Percentiles rank a stretch among this genome's conserved stretches.
phyloP scores from a whole-genome alignment of 2,329 filamentous ascomycete species.

The Eutypa lata region DNA sequence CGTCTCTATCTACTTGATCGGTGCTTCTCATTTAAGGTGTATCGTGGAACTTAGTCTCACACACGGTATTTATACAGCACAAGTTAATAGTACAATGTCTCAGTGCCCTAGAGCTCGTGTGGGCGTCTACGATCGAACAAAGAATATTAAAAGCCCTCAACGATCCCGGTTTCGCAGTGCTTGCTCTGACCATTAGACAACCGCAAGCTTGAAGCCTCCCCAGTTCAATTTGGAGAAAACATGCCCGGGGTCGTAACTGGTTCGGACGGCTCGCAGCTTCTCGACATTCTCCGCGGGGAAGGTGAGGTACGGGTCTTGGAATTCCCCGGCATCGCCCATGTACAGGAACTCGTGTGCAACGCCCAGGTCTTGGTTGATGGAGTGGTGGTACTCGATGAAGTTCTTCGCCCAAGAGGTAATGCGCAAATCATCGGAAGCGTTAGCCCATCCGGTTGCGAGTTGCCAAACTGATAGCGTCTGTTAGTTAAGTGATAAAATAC shows the following conservation, averaged over 20 bases:
- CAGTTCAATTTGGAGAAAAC: slow-evolving; percentile 31
- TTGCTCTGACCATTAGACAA: too few species aligned
- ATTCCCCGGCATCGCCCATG: slow-evolving; percentile 35
- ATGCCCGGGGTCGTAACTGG: slow-evolving; percentile 29
- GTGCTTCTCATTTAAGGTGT: too few species aligned
- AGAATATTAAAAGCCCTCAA: too few species aligned
- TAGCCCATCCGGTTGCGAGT: slow-evolving; percentile 34
- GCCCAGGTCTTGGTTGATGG: slow-evolving; percentile 26
- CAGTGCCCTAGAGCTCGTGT: too few species aligned
- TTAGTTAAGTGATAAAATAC: too few species aligned
- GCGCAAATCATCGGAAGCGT: slow-evolving; percentile 32
- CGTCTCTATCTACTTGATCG: too few species aligned
- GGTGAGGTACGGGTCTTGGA: slow-evolving; percentile 31
- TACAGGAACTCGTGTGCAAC: slow-evolving; percentile 33
- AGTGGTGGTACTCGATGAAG: slow-evolving; percentile 27
- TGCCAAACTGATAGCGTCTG: slow-evolving; percentile 31
- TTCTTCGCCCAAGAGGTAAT: slow-evolving; percentile 30
- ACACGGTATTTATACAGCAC: too few species aligned
- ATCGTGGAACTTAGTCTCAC: too few species aligned
- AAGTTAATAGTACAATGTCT: too few species aligned
- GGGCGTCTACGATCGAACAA: too few species aligned
- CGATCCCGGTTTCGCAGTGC: too few species aligned
- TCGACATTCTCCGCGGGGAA: slow-evolving; percentile 31
- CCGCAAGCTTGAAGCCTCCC: slow-evolving; percentile 31
- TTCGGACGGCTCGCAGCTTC: slow-evolving; percentile 27